Evolutionary conservation across 768 basidiomycete genomes (phyloP), one percentile per base, ranked within the genome.

Genomic region (Rhizopogon sp.): DNA sequence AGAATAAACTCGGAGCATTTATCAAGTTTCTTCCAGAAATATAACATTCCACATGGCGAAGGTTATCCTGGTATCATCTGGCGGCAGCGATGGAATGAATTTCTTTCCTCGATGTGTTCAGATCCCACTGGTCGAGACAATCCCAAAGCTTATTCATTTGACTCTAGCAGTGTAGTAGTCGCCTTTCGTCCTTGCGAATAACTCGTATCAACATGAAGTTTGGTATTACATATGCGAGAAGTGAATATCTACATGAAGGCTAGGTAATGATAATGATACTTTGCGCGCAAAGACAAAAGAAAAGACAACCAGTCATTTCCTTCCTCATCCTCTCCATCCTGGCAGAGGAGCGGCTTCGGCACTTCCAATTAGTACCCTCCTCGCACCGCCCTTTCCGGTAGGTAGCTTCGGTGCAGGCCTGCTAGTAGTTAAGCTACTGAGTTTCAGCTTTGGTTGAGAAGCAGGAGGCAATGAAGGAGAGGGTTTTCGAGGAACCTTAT

Each of bases 301-400:
- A 52, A 54, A 50, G 28, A 45, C 35, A 51, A 22, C 20, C 39
- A 6, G 20, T 17, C n/a, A 20, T 13, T 1, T 9, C 28, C 11
- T 53, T 39, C 8, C 49, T 70, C 62, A 83, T 14, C 75, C 76
- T 63, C 76, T 77, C 77, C 83, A 77, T 1, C 74, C 74, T 35
- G 76, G 79, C 10, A 69, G 67, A 6, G 75, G 68, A 5, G 82
- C 82, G 5, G 85, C 86, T 53, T 87, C 84, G 1, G 77, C 76
- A 58, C 85, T 87, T 57, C 82, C 80, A n/a, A 87, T 71, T 5
- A 78, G 83, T 25, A 90, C 86, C 54, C 87, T 74, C 60, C 87
- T 73, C 5, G 87, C 79, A 6, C 85, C 87, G 29, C 75, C 76
- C 56, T 68, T 74, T 61, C 67, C 60, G 7, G 59, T 57, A 22